A percentile compares a stretch with the other conserved stretches of the same genome.
Conservation (phyloP, 371 early-diverging fungal species). For the Mucor irregularis region DNA sequence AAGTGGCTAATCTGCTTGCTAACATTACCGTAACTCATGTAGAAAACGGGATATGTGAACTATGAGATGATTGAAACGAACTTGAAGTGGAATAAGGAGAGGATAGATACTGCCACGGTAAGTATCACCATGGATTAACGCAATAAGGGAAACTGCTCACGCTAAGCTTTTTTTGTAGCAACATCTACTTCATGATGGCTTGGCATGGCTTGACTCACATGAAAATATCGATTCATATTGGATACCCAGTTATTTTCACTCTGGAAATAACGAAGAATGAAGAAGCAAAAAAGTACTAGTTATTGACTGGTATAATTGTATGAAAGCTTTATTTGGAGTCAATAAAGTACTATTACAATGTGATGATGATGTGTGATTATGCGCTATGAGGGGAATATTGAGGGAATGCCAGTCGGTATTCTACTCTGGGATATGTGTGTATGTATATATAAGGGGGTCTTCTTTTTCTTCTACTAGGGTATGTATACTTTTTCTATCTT, state of each 20-base stretch:
- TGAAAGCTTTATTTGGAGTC: too few relatives aligned
- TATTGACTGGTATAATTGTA: too few relatives aligned
- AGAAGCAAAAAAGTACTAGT: neutral
- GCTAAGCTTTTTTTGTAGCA: slow-evolving; percentile 44
- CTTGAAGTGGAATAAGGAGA: slow-evolving; percentile 64
- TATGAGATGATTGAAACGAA: slow-evolving; percentile 47
- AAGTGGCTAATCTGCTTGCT: neutral
- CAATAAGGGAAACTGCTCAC: too few relatives aligned
- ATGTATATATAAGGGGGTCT: too few relatives aligned
- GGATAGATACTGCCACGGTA: slow-evolving; percentile 49
- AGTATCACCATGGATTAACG: too few relatives aligned
- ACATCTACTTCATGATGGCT: slow-evolving; percentile 73
- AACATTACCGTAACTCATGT: neutral
- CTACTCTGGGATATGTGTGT: too few relatives aligned
- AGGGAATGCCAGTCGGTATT: too few relatives aligned
- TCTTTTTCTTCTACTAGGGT: too few relatives aligned
- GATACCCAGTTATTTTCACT: slow-evolving; percentile 74
- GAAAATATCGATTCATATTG: slow-evolving; percentile 67
- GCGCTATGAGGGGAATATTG: too few relatives aligned
- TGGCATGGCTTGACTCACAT: slow-evolving; percentile 84
- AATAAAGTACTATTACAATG: too few relatives aligned
- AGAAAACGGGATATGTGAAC: slow-evolving; percentile 70
- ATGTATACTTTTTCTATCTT: too few relatives aligned
- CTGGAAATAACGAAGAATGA: neutral
- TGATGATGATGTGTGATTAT: too few relatives aligned